Evolutionary conservation across 1,284 basidiomycete genomes (phyloP), one percentile per base, ranked within the genome.

Genomic region (Apiotrichum domesticum): DNA sequence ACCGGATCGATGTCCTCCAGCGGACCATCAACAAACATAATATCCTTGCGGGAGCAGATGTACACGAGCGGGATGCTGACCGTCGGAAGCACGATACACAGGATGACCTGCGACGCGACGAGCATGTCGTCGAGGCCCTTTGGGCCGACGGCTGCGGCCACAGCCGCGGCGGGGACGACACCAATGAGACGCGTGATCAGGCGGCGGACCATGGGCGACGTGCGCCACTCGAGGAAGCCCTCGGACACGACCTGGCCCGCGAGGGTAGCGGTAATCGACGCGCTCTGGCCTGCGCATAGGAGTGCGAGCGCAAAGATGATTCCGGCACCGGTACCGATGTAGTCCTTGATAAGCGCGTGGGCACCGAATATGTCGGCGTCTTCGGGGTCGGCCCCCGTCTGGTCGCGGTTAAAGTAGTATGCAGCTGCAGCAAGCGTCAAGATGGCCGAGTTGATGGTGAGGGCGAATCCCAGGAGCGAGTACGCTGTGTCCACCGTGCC

Each of bases 211-310:
- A 90, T 81, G 10, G 92, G 88, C 55, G 89, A 87, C 49, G 91
- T 82, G 52, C 83, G 83, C 94, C 94, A 98, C 56, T 85, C 84
- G 59, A 98, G 82, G 75, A 97, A 96, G 0, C 95, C 95, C 76
- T 98, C 95, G 0, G 87, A 87, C 37, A 98, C 88, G 46, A 93
- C 86, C 76, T 98, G 81, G 32, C 94, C 95, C 0, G 92, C 88
- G 10, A 98, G 81, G 0, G 93, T 98, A 6, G 90, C 93, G 2
- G 96, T 90, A 59, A 98, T 84, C 8, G 88, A 90, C 0, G 95
- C 90, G 63, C 89, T 91, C 79, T 98, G 92, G 3, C 94, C 94
- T 0, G 92, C 70, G 41, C 87, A 85, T 7, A 96, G 81, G 6
- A 96, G 78, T 0, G 88, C 89, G 42, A 97, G 71, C 0, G 93